phyloP scores from a whole-genome alignment of 345 rosid species.

The Hibiscus mutabilis region DNA sequence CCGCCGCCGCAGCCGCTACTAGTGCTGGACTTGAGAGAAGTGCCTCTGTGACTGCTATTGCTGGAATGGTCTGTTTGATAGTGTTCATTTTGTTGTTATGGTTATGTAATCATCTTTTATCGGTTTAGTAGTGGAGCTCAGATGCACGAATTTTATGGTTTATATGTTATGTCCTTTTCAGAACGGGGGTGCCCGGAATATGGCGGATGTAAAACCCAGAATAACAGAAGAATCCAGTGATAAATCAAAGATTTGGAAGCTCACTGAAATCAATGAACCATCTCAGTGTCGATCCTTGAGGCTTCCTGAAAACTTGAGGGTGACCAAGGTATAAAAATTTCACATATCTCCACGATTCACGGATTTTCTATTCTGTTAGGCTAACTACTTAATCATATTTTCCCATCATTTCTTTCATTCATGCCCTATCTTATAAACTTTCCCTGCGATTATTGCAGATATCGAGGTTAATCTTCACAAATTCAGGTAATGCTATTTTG shows the following conservation, averaged over 20 bases:
- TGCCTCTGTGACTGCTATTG: slow-evolving; percentile 48
- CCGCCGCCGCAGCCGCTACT: slow-evolving; percentile 44
- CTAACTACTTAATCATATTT: too few species aligned
- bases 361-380: neutral
- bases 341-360: neutral
- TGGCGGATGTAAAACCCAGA: slow-evolving; percentile 91
- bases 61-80: slow-evolving; percentile 63
- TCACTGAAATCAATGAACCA: slow-evolving; percentile 79
- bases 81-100: neutral
- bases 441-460: slow-evolving; percentile 47
- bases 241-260: slow-evolving; percentile 95
- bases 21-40: slow-evolving; percentile 71
- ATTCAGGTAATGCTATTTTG: slow-evolving; percentile 85
- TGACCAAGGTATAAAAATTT: slow-evolving; percentile 52
- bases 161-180: slow-evolving; percentile 15
- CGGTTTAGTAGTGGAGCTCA: neutral
- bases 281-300: slow-evolving; percentile 88
- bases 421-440: slow-evolving; percentile 2
- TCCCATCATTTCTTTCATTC: neutral
- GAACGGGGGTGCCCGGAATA: slow-evolving; percentile 86
- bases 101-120: slow-evolving; percentile 1
- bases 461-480: slow-evolving; percentile 30
- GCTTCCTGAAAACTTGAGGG: slow-evolving; percentile 81
- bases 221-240: slow-evolving; percentile 77
- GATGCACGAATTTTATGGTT: neutral